Percentiles rank a stretch among this genome's conserved stretches.
Conservation (phyloP, 805 yeast species). For the Scheffersomyces amazonensis region DNA sequence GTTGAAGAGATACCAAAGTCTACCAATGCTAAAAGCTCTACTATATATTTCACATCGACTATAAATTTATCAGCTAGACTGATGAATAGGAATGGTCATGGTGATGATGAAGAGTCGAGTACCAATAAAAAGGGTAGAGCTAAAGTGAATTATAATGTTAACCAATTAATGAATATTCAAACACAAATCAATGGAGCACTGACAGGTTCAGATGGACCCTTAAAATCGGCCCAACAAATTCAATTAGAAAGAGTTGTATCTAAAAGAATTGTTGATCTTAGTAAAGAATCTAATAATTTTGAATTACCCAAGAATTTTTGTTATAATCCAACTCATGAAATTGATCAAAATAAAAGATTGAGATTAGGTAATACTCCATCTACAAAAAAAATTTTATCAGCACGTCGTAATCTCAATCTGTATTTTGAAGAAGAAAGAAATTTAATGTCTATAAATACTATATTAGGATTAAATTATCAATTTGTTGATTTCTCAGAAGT, state of each 20-base stretch:
- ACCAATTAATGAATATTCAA: constrained; percentile 41
- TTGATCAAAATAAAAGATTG: constrained; percentile 17
- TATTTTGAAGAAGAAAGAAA: constrained; percentile 46
- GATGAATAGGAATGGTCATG: constrained; percentile 6
- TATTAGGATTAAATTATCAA: constrained; percentile 38
- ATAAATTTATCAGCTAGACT: constrained; percentile 42
- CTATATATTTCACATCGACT: constrained; percentile 39
- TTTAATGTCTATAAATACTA: constrained; percentile 39
- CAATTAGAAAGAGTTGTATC: constrained; percentile 38
- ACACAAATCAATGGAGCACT: constrained; percentile 28
- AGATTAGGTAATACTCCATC: constrained; percentile 43
- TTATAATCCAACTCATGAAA: constrained; percentile 28
- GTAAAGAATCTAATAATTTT: constrained; percentile 30
- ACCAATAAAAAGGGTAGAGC: constrained; percentile 32
- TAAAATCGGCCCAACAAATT: constrained; percentile 40
- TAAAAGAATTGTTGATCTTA: constrained; percentile 33
- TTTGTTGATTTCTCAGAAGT: constrained; percentile 32
- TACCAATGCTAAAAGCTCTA: constrained; percentile 27
- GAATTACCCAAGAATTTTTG: constrained; percentile 41
- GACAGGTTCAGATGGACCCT: constrained; percentile 26
- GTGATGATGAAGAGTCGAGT: constrained; percentile 14
- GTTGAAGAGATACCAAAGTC: constrained; percentile 42
- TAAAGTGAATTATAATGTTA: constrained; percentile 44
- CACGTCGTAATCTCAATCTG: constrained; percentile 40
- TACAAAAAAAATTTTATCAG: constrained; percentile 40